Conservation (phyloP, 345 rosid genomes). For the rapeseed (Brassica napus) region DNA sequence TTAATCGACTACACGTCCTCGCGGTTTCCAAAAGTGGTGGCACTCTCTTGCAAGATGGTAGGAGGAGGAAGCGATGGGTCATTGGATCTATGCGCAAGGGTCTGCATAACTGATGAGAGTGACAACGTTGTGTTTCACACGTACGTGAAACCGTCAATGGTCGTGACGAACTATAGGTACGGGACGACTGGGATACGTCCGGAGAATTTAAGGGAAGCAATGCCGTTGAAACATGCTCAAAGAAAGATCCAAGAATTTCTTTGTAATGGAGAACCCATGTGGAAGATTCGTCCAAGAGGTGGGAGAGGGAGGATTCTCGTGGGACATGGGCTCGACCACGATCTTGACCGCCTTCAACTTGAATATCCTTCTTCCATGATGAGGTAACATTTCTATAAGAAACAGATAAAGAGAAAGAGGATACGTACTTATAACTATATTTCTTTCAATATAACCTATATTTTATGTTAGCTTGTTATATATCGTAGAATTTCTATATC, state of each 20-base stretch:
- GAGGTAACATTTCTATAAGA: slow-evolving; percentile 47
- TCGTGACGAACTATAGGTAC: slow-evolving; percentile 80
- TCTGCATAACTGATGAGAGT: slow-evolving; percentile 72
- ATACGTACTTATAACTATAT: slow-evolving; percentile 1
- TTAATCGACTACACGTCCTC: slow-evolving; percentile 45
- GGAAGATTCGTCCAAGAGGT: slow-evolving; percentile 79
- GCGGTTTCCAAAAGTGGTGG: slow-evolving; percentile 61
- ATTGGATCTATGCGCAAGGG: slow-evolving; percentile 72
- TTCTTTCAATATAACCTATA: not conserved
- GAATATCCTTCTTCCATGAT: slow-evolving; percentile 80
- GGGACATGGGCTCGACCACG: slow-evolving; percentile 88
- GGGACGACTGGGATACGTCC: slow-evolving; percentile 83
- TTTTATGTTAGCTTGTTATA: not conserved
- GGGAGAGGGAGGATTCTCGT: slow-evolving; percentile 87
- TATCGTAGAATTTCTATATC: not conserved
- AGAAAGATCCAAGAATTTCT: slow-evolving; percentile 83
- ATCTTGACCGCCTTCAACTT: slow-evolving; percentile 69
- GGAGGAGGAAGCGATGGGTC: slow-evolving; percentile 96
- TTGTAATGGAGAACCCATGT: slow-evolving; percentile 83
- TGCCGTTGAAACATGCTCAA: slow-evolving; percentile 69
- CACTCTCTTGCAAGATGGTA: slow-evolving; percentile 88
- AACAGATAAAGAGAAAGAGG: not conserved
- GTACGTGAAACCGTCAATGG: slow-evolving; percentile 70
- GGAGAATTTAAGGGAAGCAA: slow-evolving; percentile 71
- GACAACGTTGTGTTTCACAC: slow-evolving; percentile 77